These are phyloP conservation scores for Plasmodium yoelii DNA, from an alignment of 169 alveolate species.

Conservation along the genomic window DNA sequence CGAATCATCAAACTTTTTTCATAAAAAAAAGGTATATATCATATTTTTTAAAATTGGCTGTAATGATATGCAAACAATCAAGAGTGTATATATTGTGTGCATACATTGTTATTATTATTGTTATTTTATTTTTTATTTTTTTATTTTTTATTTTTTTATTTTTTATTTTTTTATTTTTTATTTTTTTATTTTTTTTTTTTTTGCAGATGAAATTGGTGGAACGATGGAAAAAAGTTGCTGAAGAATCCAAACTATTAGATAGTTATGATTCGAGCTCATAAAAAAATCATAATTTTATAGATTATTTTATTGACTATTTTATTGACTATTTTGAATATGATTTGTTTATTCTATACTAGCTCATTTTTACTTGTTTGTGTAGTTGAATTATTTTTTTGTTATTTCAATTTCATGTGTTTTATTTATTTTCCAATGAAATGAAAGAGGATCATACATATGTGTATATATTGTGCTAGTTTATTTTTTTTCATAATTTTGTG, in stretches of 20 bases:
- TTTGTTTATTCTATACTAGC: too few relatives aligned
- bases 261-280: slow-evolving; percentile 28
- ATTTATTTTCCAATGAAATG: too few relatives aligned
- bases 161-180: too few relatives aligned
- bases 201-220: slow-evolving; percentile 30
- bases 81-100: not conserved
- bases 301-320: not conserved
- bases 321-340: not conserved
- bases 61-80: not conserved
- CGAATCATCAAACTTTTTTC: slow-evolving; percentile 50
- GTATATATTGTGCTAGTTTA: too few relatives aligned
- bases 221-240: slow-evolving; percentile 54
- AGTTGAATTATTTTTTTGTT: not conserved
- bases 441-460: too few relatives aligned
- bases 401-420: not conserved
- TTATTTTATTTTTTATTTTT: not conserved
- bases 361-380: not conserved
- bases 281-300: not conserved
- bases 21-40: slow-evolving; percentile 49
- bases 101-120: not conserved
- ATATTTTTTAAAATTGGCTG: not conserved
- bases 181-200: not conserved
- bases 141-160: not conserved
- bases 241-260: slow-evolving; percentile 32
- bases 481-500: too few relatives aligned